Conservation (phyloP, 331 rosid genomes). For the Pyracantha coccinea region DNA sequence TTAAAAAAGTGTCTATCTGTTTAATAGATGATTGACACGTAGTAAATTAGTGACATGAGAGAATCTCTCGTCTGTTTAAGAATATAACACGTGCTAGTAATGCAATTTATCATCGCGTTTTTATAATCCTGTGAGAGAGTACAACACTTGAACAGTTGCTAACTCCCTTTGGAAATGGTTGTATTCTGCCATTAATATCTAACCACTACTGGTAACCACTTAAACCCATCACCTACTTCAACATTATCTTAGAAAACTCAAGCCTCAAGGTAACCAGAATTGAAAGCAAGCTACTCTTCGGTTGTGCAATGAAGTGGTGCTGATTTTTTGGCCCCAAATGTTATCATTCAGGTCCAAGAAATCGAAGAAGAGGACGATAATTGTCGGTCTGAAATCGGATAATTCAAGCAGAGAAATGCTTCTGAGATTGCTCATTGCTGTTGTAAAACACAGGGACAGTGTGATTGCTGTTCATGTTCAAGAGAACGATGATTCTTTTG, state of each 20-base stretch:
- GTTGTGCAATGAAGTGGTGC: constrained; percentile 5
- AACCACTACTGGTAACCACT: constrained; percentile 8
- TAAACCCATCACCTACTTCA: neutral
- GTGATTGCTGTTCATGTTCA: constrained; percentile 38
- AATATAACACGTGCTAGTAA: neutral
- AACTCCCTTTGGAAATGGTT: neutral
- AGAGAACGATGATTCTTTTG: constrained; percentile 13
- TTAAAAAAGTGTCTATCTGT: too few species aligned
- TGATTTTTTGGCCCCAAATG: constrained; percentile 8
- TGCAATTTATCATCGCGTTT: neutral
- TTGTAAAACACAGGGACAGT: constrained; percentile 27
- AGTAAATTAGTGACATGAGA: too few species aligned
- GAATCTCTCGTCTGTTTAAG: too few species aligned
- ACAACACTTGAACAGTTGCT: too few species aligned
- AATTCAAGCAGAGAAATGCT: constrained; percentile 32
- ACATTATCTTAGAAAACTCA: neutral
- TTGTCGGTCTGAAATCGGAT: constrained; percentile 28
- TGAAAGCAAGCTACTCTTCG: neutral
- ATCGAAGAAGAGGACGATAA: constrained; percentile 27
- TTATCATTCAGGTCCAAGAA: constrained; percentile 22
- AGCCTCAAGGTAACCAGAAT: neutral
- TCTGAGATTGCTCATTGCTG: constrained; percentile 19
- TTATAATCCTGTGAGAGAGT: too few species aligned
- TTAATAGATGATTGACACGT: too few species aligned
- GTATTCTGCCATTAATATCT: neutral